Percentiles rank a stretch among this genome's conserved stretches.
Evolutionary conservation across 2,329 filamentous ascomycete species (phyloP).

Genomic region (Aspergillus transmontanensis): DNA sequence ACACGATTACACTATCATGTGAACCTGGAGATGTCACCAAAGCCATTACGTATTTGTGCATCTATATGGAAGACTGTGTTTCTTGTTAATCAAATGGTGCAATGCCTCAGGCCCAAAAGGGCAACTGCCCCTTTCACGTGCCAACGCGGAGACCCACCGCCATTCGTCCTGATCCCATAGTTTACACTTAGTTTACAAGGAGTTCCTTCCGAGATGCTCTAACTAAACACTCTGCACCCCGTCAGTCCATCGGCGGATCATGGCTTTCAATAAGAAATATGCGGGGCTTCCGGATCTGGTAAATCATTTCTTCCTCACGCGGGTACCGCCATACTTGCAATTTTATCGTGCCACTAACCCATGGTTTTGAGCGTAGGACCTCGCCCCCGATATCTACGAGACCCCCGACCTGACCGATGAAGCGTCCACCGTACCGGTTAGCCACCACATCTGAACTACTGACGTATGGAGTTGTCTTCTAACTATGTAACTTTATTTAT

Average conservation of each 20-base stretch:
- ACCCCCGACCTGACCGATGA: slow-evolving; percentile 92
- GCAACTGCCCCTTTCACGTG: slow-evolving; percentile 13
- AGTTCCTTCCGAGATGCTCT: background rate
- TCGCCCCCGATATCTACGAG: slow-evolving; percentile 93
- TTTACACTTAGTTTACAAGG: slow-evolving; percentile 7
- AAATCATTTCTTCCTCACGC: slow-evolving; percentile 16
- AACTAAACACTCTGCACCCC: background rate
- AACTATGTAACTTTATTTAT: slow-evolving; percentile 48
- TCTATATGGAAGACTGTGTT: background rate
- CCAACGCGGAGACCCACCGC: slow-evolving; percentile 2
- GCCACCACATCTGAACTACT: slow-evolving; percentile 23
- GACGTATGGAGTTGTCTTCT: background rate
- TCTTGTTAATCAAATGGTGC: background rate
- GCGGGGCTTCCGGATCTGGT: slow-evolving; percentile 79
- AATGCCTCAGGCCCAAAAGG: slow-evolving; percentile 5
- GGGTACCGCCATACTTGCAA: background rate
- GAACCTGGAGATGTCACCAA: background rate
- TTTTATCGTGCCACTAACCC: slow-evolving; percentile 8
- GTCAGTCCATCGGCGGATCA: background rate
- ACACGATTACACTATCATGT: background rate
- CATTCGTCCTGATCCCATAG: slow-evolving; percentile 5
- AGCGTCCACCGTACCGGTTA: slow-evolving; percentile 78
- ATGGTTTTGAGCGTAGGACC: slow-evolving; percentile 64
- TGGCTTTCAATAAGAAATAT: slow-evolving; percentile 78
- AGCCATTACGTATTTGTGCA: background rate